Percentiles rank a stretch among this genome's conserved stretches.
Conservation (phyloP, 305 asterid species). For the Plantago lanceolata region DNA sequence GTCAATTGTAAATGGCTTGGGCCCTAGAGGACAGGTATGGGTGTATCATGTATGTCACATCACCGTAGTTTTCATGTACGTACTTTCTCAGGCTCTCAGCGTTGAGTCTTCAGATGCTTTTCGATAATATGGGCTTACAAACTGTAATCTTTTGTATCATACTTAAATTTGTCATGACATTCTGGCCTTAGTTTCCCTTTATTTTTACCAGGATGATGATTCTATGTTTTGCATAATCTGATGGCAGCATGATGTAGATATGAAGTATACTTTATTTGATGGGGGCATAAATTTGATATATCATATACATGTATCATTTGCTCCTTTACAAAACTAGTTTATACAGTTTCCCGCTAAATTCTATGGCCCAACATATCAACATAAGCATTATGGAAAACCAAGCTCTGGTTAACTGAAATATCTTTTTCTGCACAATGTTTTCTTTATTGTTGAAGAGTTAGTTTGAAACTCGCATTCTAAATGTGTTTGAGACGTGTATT, state of each 20-base stretch:
- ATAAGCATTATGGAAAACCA: not conserved
- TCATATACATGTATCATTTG: not conserved
- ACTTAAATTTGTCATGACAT: not conserved
- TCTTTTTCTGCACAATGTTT: not conserved
- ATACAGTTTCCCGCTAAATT: not conserved
- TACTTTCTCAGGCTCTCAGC: not conserved
- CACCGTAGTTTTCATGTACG: conserved; percentile 7
- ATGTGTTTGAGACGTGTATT: too few relatives aligned
- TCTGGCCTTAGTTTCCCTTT: conserved; percentile 1
- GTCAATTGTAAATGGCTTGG: conserved; percentile 50
- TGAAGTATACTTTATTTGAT: conserved; percentile 1
- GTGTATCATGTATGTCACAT: not conserved
- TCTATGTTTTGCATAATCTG: not conserved
- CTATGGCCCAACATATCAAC: too few relatives aligned
- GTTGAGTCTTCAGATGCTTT: not conserved
- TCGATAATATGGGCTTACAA: not conserved
- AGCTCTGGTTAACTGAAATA: not conserved
- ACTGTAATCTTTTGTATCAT: not conserved
- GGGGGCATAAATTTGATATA: not conserved
- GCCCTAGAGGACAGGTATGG: conserved; percentile 68
- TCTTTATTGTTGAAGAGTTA: not conserved
- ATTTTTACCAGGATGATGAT: not conserved
- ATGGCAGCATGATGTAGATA: not conserved
- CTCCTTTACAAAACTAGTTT: not conserved
- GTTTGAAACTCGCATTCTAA: not conserved